Percentiles rank a stretch among this genome's conserved stretches.
Conservation (phyloP, 352 stramenopile species). For the Phytophthora crassamura region DNA sequence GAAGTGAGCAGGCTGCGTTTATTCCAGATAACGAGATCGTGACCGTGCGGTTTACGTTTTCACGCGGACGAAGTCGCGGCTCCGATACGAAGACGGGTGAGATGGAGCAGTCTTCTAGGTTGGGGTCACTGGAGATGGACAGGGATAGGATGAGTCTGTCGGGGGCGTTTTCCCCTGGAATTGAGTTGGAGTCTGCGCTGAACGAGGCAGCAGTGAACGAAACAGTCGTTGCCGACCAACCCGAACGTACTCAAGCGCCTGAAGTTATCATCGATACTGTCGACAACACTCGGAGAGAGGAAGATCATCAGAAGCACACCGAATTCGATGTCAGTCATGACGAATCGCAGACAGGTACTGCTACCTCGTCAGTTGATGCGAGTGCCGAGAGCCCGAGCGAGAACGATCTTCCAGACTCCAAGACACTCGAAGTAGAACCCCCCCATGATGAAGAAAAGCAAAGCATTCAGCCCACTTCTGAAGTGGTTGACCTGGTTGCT, state of each 20-base stretch:
- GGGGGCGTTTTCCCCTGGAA: slow-evolving; percentile 59
- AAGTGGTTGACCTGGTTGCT: too few relatives aligned
- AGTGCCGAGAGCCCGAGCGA: too few relatives aligned
- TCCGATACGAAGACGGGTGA: neutral
- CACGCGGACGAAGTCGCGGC: slow-evolving; percentile 30
- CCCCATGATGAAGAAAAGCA: too few relatives aligned
- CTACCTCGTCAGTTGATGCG: neutral
- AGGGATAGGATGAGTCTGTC: slow-evolving; percentile 38
- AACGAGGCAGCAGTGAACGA: slow-evolving; percentile 32
- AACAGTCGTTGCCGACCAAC: neutral
- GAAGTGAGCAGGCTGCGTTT: slow-evolving; percentile 1
- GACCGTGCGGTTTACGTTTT: slow-evolving; percentile 68
- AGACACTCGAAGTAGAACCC: too few relatives aligned
- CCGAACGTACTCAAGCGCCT: neutral
- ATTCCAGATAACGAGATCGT: slow-evolving; percentile 51
- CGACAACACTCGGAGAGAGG: neutral
- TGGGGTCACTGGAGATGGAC: slow-evolving; percentile 13
- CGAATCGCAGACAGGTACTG: neutral
- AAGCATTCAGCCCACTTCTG: too few relatives aligned
- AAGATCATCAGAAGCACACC: neutral
- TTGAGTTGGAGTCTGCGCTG: slow-evolving; percentile 56
- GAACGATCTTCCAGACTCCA: too few relatives aligned
- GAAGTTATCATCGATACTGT: neutral
- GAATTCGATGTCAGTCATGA: neutral
- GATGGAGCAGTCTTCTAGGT: slow-evolving; percentile 5